Evolutionary conservation across 1,139 yeast species (phyloP), one percentile per base, ranked within the genome.

Genomic region (Hemisphaericaspora xylofermentans): DNA sequence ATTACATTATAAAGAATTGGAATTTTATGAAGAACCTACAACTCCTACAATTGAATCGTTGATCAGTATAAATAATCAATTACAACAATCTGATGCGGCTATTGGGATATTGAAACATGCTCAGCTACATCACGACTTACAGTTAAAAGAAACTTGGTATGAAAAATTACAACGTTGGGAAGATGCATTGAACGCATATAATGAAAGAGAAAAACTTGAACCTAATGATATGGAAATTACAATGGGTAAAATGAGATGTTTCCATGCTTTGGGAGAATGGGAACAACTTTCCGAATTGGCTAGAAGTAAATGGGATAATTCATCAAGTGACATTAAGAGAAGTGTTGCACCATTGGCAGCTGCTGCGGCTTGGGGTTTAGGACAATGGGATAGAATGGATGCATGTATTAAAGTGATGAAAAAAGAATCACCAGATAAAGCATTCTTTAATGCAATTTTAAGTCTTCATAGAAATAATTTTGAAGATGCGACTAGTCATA

Each of bases 361-460:
- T 0, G 98, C 98, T 2, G 98, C 98, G 0, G 88, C 98, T 1
- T 93, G 98, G 98, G 98, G 98, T n/a, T 71, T 93, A 37, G 93
- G 93, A 2, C 94, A 88, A 59, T 94, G 98, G 98, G 97, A 89
- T 54, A 75, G 88, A 54, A 91, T 94, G 93, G 97, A 88, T 56
- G 78, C 86, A 8, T 94, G 91, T 56, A 89, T 91, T 43, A 73
- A 80, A 46, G 96, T 87, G 0, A 88, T 94, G 95, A 88, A 88
- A 51, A 69, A 80, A 1, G 96, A 88, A 49, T 87, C 96, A 3
- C 96, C 98, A 0, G 98, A 94, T 56, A 81, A 89, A 44, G 94
- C 96, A 1, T 94, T 93, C 60, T 93, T 91, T 71, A 85, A 88
- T 56, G 96, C 98, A 1, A 86, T 94, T 52, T 67, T 93, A 44